Conservation (phyloP, 768 basidiomycete genomes). For the Termitomyces sp. region DNA sequence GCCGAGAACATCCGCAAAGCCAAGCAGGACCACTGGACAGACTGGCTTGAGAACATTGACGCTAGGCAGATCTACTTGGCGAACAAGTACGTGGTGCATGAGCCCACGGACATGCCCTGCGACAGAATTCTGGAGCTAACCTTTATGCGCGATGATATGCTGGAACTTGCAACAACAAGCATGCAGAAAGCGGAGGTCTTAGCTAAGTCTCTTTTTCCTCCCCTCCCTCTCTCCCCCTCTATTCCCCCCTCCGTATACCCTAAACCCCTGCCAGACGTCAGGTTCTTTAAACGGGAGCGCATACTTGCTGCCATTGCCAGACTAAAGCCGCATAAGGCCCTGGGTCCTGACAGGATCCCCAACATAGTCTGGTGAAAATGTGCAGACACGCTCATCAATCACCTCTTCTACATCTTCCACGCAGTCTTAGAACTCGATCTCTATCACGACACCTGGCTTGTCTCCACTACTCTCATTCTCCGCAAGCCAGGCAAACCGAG, state of each 20-base stretch:
- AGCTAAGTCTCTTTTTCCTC: neutral
- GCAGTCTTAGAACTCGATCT: too few species aligned
- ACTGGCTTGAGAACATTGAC: neutral
- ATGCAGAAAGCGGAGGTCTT: neutral
- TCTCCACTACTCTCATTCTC: too few species aligned
- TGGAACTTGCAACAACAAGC: neutral
- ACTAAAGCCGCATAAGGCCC: too few species aligned
- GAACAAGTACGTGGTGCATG: neutral
- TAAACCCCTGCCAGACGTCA: too few species aligned
- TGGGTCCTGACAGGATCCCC: too few species aligned
- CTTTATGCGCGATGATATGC: rapidly evolving
- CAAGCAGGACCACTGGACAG: neutral
- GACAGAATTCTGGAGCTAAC: neutral
- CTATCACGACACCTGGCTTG: too few species aligned
- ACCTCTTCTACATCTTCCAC: too few species aligned
- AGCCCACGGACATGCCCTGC: neutral
- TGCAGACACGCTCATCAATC: too few species aligned
- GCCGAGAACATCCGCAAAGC: neutral
- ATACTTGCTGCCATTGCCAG: too few species aligned
- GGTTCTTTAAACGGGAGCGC: rapidly evolving
- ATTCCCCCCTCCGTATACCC: neutral
- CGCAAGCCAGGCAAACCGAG: neutral
- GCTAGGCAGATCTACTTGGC: neutral
- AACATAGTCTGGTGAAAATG: too few species aligned
- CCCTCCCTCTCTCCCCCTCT: too few species aligned